phyloP scores from a whole-genome alignment of 106 monocot genomes.

The Allium fistulosum region DNA sequence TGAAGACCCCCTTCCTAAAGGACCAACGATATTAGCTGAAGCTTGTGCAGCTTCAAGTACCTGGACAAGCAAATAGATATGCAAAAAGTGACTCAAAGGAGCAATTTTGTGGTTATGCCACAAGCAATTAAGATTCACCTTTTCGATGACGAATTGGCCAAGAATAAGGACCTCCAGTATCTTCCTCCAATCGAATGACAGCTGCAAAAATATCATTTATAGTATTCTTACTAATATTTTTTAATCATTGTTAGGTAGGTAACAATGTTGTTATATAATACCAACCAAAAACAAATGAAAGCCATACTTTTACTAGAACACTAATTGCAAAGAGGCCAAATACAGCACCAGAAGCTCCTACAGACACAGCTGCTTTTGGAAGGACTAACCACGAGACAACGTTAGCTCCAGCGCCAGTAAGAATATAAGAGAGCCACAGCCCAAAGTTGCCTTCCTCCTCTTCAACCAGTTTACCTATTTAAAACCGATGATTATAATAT shows the following conservation, averaged over 20 bases:
- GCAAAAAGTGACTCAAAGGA: not conserved
- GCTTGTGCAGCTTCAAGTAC: slow-evolving; percentile 87
- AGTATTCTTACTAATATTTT: not conserved
- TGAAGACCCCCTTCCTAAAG: slow-evolving; percentile 28
- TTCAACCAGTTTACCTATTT: slow-evolving; percentile 94
- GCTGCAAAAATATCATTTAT: slow-evolving; percentile 32
- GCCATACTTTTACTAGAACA: slow-evolving; percentile 84
- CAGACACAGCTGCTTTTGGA: slow-evolving; percentile 68
- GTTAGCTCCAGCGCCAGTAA: slow-evolving; percentile 94
- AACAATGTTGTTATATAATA: not conserved
- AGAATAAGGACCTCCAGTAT: slow-evolving; percentile 97
- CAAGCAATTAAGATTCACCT: slow-evolving; percentile 25
- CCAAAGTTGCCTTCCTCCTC: slow-evolving; percentile 96
- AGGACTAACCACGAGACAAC: slow-evolving; percentile 93
- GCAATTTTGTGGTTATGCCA: not conserved
- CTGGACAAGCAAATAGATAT: slow-evolving; percentile 14
- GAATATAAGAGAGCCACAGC: slow-evolving; percentile 92
- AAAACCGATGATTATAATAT: slow-evolving; percentile 1
- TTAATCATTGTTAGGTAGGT: not conserved
- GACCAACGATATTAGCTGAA: slow-evolving; percentile 38
- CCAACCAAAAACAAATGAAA: not conserved
- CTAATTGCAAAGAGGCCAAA: slow-evolving; percentile 97
- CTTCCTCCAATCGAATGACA: slow-evolving; percentile 99
- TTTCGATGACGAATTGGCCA: slow-evolving; percentile 96
- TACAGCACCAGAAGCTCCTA: slow-evolving; percentile 97